These are phyloP conservation scores for Creolimax fragrantissima DNA, from an alignment of 78 protist genomes.

Conservation along the genomic window DNA sequence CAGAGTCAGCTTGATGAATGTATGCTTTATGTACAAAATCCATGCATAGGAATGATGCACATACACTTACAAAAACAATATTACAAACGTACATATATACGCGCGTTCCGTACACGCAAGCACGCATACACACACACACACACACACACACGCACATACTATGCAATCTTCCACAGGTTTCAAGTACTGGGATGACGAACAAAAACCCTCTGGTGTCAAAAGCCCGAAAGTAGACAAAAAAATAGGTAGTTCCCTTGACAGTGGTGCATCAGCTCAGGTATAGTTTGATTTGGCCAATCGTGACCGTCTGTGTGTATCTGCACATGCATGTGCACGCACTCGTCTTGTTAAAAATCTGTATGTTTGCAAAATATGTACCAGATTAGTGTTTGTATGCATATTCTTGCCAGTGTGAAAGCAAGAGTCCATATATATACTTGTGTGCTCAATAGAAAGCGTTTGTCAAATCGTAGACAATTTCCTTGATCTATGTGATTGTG, in stretches of 20 bases:
- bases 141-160: neutral
- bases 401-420: neutral
- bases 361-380: neutral
- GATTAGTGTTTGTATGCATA: neutral
- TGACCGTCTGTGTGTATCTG: neutral
- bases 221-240: neutral
- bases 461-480: no score
- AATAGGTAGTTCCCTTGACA: no score
- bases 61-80: neutral
- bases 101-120: no score
- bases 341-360: neutral
- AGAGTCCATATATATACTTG: no score
- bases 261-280: no score
- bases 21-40: neutral
- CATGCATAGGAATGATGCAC: neutral
- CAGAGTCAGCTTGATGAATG: neutral
- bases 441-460: no score
- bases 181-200: neutral
- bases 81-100: no score
- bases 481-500: no score
- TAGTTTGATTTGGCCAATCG: no score
- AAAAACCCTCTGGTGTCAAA: neutral
- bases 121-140: neutral
- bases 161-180: neutral
- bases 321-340: neutral